These are phyloP conservation scores for Saturnispora gosingensis DNA, from an alignment of 805 yeast species.

Conservation along the genomic window DNA sequence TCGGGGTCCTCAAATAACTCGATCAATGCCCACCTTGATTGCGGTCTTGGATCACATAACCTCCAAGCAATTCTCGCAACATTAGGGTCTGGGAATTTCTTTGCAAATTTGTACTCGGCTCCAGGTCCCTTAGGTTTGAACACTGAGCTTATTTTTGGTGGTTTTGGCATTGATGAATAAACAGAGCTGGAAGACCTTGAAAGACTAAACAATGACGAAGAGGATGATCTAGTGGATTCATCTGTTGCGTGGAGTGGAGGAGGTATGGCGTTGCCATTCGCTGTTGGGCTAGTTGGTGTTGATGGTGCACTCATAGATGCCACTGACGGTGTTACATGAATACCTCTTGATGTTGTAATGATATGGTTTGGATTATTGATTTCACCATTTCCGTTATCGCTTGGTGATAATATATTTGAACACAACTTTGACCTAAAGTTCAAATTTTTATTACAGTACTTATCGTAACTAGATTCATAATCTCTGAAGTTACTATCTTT, in stretches of 20 bases:
- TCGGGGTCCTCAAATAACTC: constrained; percentile 58
- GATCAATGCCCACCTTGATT: constrained; percentile 48
- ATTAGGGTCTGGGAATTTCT: constrained; percentile 48
- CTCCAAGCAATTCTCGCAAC: constrained; percentile 75
- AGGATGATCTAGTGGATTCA: background rate
- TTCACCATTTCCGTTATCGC: background rate
- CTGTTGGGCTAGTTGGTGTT: background rate
- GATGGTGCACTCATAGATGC: background rate
- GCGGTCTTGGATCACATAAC: constrained; percentile 54
- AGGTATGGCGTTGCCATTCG: background rate
- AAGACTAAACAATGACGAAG: constrained; percentile 2
- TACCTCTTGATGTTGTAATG: background rate
- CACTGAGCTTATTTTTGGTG: background rate
- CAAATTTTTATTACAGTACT: constrained; percentile 25
- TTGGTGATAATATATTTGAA: constrained; percentile 1
- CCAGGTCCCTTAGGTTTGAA: constrained; percentile 48
- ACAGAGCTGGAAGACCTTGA: constrained; percentile 8
- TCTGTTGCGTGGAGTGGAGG: background rate
- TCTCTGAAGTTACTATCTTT: constrained; percentile 47
- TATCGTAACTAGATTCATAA: constrained; percentile 33
- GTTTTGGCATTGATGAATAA: background rate
- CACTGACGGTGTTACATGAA: background rate
- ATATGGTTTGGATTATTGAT: background rate
- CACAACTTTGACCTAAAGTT: constrained; percentile 32
- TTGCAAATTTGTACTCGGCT: constrained; percentile 59